These are phyloP conservation scores for Yarrowia deformans DNA, from an alignment of 805 yeast genomes.

Conservation along the genomic window DNA sequence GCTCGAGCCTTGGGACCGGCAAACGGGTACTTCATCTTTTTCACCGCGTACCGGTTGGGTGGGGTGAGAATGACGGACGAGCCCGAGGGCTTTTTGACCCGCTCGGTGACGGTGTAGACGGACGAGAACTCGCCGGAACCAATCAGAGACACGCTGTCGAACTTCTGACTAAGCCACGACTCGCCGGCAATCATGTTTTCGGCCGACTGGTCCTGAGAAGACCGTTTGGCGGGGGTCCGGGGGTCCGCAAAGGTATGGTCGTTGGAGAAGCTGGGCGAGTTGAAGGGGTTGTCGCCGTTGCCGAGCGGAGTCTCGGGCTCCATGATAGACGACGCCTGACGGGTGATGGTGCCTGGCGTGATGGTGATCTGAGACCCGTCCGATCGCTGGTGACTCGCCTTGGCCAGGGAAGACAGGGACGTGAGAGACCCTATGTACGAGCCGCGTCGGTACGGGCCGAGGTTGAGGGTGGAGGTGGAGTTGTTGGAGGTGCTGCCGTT, in stretches of 20 bases:
- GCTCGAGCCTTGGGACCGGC: constrained; percentile 64
- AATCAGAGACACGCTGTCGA: constrained; percentile 71
- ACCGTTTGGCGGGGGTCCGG: constrained; percentile 33
- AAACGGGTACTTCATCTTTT: constrained; percentile 76
- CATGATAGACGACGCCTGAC: constrained; percentile 14
- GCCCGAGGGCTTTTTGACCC: constrained; percentile 51
- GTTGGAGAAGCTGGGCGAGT: constrained; percentile 31
- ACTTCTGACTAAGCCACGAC: constrained; percentile 54
- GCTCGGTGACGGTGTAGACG: constrained; percentile 81
- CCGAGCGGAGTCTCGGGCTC: constrained; percentile 27
- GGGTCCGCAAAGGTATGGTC: constrained; percentile 33
- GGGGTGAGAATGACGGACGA: constrained; percentile 40
- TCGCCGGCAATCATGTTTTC: constrained; percentile 41
- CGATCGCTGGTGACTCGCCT: constrained; percentile 28
- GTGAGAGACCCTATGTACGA: constrained; percentile 27
- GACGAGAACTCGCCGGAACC: constrained; percentile 91
- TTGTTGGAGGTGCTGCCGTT: not conserved
- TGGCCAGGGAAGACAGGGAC: constrained; percentile 22
- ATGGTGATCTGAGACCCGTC: constrained; percentile 36
- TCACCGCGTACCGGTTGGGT: constrained; percentile 73
- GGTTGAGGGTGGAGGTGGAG: not conserved
- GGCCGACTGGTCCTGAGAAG: constrained; percentile 28
- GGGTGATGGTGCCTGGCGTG: constrained; percentile 21
- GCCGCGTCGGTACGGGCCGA: constrained; percentile 5
- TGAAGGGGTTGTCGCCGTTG: constrained; percentile 23